Evolutionary conservation across 768 basidiomycete species (phyloP).

Genomic region (Tricholoma matsutake): DNA sequence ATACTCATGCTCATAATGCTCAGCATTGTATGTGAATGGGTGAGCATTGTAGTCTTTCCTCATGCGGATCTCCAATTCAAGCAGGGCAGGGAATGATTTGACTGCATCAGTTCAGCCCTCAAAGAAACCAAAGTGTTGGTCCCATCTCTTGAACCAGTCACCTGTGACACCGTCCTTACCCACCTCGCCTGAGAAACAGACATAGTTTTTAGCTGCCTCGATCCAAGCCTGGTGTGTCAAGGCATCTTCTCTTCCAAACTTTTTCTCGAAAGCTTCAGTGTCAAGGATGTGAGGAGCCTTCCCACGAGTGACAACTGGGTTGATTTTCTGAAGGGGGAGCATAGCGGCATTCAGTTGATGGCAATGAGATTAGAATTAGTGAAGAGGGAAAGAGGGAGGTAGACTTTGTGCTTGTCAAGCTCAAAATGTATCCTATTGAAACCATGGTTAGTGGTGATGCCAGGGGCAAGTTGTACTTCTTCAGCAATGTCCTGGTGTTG

Average conservation of each 20-base stretch:
- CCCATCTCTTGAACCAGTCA: conserved; percentile 7
- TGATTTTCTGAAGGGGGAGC: conserved; percentile 7
- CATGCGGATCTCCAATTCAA: conserved; percentile 1
- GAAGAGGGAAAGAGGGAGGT: conserved; percentile 9
- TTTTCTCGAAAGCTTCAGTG: conserved; percentile 6
- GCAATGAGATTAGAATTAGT: conserved; percentile 5
- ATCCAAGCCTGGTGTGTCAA: conserved; percentile 1
- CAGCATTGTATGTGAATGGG: not conserved
- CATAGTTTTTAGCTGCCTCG: conserved; percentile 1
- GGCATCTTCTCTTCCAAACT: conserved; percentile 1
- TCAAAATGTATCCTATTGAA: not conserved
- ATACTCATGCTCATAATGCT: conserved; percentile 1
- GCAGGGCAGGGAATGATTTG: conserved; percentile 2
- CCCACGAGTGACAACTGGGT: not conserved
- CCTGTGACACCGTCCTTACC: conserved; percentile 1
- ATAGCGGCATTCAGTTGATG: conserved; percentile 1
- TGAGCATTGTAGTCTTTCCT: conserved; percentile 6
- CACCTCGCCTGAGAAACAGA: conserved; percentile 1
- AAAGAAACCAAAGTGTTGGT: conserved; percentile 2
- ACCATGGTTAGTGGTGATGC: no score
- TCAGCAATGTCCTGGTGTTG: no score
- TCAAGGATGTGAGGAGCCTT: conserved; percentile 4
- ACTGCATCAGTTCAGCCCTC: not conserved
- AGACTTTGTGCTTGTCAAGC: not conserved
- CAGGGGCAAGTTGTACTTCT: no score